A percentile compares a stretch with the other conserved stretches of the same genome.
phyloP scores from a whole-genome alignment of 805 yeast genomes.

The Wickerhamomyces xylosicus region DNA sequence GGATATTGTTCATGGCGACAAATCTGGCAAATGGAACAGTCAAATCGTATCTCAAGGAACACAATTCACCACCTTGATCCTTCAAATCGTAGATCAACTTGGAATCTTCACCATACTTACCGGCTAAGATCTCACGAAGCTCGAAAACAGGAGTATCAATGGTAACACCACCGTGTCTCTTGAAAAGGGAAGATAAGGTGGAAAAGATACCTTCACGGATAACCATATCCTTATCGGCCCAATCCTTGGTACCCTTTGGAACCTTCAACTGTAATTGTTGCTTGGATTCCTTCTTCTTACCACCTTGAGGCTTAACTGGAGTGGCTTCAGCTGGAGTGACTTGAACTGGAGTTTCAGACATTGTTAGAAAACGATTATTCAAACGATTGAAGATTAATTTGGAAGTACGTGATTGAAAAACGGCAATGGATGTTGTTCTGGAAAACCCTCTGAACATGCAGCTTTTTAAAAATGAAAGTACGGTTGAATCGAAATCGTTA shows the following conservation, averaged over 20 bases:
- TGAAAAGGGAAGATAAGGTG: conserved; percentile 64
- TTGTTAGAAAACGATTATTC: too few relatives aligned
- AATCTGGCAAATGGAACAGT: conserved; percentile 98
- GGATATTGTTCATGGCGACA: conserved; percentile 91
- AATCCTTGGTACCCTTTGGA: conserved; percentile 96
- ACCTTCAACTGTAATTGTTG: conserved; percentile 74
- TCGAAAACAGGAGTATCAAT: conserved; percentile 98
- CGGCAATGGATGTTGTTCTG: background rate
- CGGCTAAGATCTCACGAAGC: conserved; percentile 87
- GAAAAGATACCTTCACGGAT: conserved; percentile 81
- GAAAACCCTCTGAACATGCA: background rate
- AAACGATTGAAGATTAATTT: background rate
- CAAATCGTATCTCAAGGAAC: conserved; percentile 90
- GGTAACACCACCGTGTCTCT: conserved; percentile 96
- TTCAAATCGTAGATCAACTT: conserved; percentile 91
- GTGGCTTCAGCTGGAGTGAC: conserved; percentile 4
- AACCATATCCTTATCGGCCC: conserved; percentile 98
- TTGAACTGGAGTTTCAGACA: background rate
- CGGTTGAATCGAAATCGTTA: too few relatives aligned
- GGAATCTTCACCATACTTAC: conserved; percentile 98
- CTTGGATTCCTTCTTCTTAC: conserved; percentile 28
- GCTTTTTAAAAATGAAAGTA: too few relatives aligned
- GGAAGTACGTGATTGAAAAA: too few relatives aligned
- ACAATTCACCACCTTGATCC: conserved; percentile 98
- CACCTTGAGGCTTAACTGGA: conserved; percentile 3